Evolutionary conservation across 768 basidiomycete species (phyloP).

Genomic region (Lactarius sanguifluus): DNA sequence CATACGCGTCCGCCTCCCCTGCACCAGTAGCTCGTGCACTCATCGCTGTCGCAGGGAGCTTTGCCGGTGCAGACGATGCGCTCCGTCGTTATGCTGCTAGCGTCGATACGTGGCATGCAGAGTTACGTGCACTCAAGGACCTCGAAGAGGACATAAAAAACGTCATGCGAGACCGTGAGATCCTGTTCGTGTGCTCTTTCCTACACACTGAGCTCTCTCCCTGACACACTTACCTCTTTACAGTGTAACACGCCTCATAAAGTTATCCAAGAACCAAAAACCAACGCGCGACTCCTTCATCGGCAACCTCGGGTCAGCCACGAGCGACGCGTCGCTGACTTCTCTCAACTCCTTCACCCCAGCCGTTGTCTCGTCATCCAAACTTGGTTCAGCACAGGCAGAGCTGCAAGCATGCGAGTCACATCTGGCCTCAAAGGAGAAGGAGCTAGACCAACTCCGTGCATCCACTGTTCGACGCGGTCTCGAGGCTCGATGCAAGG

Average conservation of each 20-base stretch:
- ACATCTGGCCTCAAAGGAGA: conserved; percentile 68
- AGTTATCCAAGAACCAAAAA: conserved; percentile 64
- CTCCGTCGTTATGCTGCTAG: conserved; percentile 57
- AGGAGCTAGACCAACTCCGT: conserved; percentile 54
- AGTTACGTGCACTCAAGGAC: conserved; percentile 56
- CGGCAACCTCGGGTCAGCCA: conserved; percentile 44
- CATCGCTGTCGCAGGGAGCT: conserved; percentile 51
- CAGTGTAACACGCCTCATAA: conserved; percentile 78
- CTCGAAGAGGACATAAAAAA: conserved; percentile 74
- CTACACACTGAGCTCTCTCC: neutral
- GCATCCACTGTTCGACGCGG: conserved; percentile 60
- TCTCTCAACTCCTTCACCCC: conserved; percentile 30
- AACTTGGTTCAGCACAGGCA: conserved; percentile 64
- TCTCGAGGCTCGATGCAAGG: conserved; percentile 58
- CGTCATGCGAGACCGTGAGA: conserved; percentile 74
- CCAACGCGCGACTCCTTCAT: conserved; percentile 40
- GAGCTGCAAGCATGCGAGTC: conserved; percentile 83
- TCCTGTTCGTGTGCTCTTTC: conserved; percentile 52
- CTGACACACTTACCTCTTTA: neutral
- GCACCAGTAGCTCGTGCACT: conserved; percentile 54
- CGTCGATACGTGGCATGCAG: conserved; percentile 65
- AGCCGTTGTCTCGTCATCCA: conserved; percentile 33
- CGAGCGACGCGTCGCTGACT: conserved; percentile 35
- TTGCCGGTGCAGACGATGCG: conserved; percentile 69
- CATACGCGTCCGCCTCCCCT: conserved; percentile 69